Base-by-base conservation (phyloP, 208 protist species). In the Wallacemonas collosoma region DNA sequence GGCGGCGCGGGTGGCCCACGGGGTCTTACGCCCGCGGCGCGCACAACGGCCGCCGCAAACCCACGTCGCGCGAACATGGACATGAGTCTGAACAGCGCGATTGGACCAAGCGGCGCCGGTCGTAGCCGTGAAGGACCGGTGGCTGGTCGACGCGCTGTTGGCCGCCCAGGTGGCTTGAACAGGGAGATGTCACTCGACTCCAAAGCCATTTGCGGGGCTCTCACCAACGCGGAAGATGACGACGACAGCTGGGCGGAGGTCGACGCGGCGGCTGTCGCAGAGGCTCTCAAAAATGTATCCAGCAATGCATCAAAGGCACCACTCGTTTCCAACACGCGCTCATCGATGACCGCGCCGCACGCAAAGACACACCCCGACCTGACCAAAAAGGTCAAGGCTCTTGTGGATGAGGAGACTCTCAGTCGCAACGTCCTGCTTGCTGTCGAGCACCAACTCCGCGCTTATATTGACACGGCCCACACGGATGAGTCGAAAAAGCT, bases 221-320 rank as follows among this genome's bases (percentile, higher is more conserved):
- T 58, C 2, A 53, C 38, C 12, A 60, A 60, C 55, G 8, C 36
- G 43, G 58, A 69, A 1, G 71, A 77, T 12, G 65, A 40, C 45
- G 75, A 85, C 48, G 80, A 85, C 58, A 85, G 75, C 69, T 85
- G 80, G 75, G 69, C 65, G 41, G 68, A 85, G 17, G 72, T 76
- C n/a, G 72, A 76, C 44, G 64, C 61, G n/a, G 60, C 54, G 50
- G 9, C 40, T 50, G 11, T 63, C 44, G 38, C 55, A 14, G 36
- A 17, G n/a, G 45, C 56, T 36, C n/a, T 12, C 57, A 60, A 61
- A 14, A 38, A 6, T 2, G 35, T 8, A 6, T 5, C 3, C 6
- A 11, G 12, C 35, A 15, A 26, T 2, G 40, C 47, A 15, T 9
- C 15, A 11, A 66, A 66, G 55, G 6, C 45, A n/a, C 53, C 55